These are phyloP conservation scores for Leishmania mexicana DNA, from an alignment of 208 protist genomes.

Conservation along the genomic window DNA sequence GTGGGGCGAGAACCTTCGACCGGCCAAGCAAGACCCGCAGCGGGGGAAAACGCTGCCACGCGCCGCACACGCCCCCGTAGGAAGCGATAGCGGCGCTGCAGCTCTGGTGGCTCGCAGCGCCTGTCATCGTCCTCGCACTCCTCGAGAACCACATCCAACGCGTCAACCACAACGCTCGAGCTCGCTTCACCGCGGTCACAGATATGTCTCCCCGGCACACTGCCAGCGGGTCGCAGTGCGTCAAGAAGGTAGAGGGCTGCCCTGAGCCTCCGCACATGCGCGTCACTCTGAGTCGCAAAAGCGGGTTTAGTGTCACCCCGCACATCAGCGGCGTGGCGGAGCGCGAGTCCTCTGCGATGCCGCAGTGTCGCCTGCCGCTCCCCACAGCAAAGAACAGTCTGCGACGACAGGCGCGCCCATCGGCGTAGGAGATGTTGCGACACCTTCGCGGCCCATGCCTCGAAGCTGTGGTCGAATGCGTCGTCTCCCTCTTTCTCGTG, in stretches of 20 bases:
- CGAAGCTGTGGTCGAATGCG: background rate
- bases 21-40: background rate
- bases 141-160: slow-evolving; percentile 1
- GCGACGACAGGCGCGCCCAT: background rate
- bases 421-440: background rate
- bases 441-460: background rate
- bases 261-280: background rate
- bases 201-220: background rate
- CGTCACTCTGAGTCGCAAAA: background rate
- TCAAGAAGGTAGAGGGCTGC: slow-evolving; percentile 7
- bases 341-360: slow-evolving; percentile 1
- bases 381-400: slow-evolving; percentile 1
- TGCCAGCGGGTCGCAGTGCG: background rate
- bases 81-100: background rate
- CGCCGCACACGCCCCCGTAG: background rate
- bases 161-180: slow-evolving; percentile 3
- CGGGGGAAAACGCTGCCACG: background rate
- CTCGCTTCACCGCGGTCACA: background rate
- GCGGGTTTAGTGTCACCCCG: background rate
- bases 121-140: background rate
- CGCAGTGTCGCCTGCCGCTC: slow-evolving; percentile 9
- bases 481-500: background rate
- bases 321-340: background rate
- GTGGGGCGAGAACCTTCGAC: background rate
- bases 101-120: background rate